A percentile compares a stretch with the other conserved stretches of the same genome.
phyloP scores from a whole-genome alignment of 371 early-diverging fungal species.

The Rhizomucor miehei region DNA sequence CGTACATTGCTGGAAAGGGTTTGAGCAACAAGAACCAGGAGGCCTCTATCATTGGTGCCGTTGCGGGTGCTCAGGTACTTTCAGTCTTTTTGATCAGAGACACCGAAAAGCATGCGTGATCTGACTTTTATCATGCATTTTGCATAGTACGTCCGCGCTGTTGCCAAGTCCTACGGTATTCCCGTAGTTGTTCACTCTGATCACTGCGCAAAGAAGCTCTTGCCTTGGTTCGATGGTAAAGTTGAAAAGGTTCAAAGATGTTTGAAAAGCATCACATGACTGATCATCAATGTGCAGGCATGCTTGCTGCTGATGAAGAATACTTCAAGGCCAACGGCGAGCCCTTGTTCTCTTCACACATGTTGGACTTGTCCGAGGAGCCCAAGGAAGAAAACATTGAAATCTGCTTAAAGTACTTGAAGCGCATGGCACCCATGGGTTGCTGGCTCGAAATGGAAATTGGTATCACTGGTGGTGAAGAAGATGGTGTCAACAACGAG shows the following conservation, averaged over 20 bases:
- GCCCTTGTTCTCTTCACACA: slow-evolving; percentile 95
- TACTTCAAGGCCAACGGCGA: slow-evolving; percentile 89
- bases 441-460: slow-evolving; percentile 93
- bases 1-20: slow-evolving; percentile 90
- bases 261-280: background rate
- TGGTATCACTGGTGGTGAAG: slow-evolving; percentile 94
- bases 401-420: slow-evolving; percentile 82
- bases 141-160: slow-evolving; percentile 67
- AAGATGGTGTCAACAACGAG: slow-evolving; percentile 94
- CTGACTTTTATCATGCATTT: background rate
- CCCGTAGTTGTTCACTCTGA: slow-evolving; percentile 90
- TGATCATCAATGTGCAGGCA: slow-evolving; percentile 22
- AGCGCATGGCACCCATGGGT: slow-evolving; percentile 84
- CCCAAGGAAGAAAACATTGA: slow-evolving; percentile 89
- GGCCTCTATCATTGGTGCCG: slow-evolving; percentile 85
- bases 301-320: slow-evolving; percentile 88
- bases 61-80: slow-evolving; percentile 80
- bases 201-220: slow-evolving; percentile 94
- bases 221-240: slow-evolving; percentile 90
- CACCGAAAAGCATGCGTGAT: background rate
- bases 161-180: slow-evolving; percentile 88
- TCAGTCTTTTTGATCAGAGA: background rate
- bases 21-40: slow-evolving; percentile 84
- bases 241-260: background rate
- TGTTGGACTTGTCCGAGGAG: slow-evolving; percentile 93